Evolutionary conservation across 2,329 filamentous ascomycete genomes (phyloP).

Genomic region (Metarhizium rileyi): DNA sequence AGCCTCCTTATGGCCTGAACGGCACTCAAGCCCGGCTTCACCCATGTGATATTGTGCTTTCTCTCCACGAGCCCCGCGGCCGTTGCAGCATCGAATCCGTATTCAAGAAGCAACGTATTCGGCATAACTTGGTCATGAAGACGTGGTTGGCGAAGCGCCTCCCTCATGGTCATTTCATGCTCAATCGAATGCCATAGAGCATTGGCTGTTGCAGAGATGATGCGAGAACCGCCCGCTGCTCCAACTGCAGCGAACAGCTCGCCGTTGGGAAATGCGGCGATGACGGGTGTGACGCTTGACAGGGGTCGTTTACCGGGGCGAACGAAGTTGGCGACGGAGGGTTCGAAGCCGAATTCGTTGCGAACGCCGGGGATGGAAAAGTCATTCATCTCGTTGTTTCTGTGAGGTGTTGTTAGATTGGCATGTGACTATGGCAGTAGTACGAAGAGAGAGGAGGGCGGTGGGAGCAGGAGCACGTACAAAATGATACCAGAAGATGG

Average conservation of each 20-base stretch:
- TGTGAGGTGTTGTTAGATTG: slow-evolving; percentile 14
- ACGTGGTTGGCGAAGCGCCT: slow-evolving; percentile 57
- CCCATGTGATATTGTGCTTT: slow-evolving; percentile 66
- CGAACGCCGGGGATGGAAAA: slow-evolving; percentile 71
- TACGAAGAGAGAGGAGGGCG: neutral
- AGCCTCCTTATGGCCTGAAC: slow-evolving; percentile 59
- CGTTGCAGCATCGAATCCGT: slow-evolving; percentile 53
- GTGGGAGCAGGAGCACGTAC: slow-evolving; percentile 22
- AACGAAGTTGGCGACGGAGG: slow-evolving; percentile 73
- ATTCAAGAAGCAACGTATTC: slow-evolving; percentile 58
- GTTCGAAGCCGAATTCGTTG: slow-evolving; percentile 81
- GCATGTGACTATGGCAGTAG: neutral
- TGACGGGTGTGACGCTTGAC: slow-evolving; percentile 72
- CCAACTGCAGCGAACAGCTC: slow-evolving; percentile 61
- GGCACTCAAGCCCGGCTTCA: slow-evolving; percentile 52
- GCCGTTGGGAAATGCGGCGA: slow-evolving; percentile 54
- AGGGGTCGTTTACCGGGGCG: slow-evolving; percentile 72
- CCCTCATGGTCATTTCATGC: slow-evolving; percentile 42
- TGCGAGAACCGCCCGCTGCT: slow-evolving; percentile 71
- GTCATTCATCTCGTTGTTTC: slow-evolving; percentile 62
- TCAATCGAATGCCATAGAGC: slow-evolving; percentile 66
- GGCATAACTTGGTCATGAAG: slow-evolving; percentile 79
- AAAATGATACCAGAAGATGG: slow-evolving; percentile 77
- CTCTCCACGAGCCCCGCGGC: slow-evolving; percentile 50
- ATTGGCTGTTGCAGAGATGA: slow-evolving; percentile 72